Evolutionary conservation across 352 stramenopile genomes (phyloP).

Genomic region (Pythium phragmitis): DNA sequence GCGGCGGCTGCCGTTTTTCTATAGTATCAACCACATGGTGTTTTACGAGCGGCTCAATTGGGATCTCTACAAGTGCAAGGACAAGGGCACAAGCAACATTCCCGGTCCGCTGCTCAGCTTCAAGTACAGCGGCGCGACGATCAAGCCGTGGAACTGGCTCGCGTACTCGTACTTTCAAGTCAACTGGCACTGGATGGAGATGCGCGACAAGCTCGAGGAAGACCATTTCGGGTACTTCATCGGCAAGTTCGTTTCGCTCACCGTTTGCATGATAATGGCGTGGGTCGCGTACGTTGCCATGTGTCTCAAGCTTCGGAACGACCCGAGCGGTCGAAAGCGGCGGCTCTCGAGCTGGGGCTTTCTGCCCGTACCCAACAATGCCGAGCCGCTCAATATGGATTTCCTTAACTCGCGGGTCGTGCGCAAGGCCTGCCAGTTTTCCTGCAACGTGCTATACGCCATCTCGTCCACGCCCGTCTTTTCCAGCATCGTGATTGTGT

Average conservation of each 20-base stretch:
- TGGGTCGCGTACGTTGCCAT: slow-evolving; percentile 71
- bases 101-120: slow-evolving; percentile 71
- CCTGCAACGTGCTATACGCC: slow-evolving; percentile 68
- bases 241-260: slow-evolving; percentile 50
- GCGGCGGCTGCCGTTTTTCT: slow-evolving; percentile 77
- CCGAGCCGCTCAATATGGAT: slow-evolving; percentile 54
- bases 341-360: slow-evolving; percentile 57
- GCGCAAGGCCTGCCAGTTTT: slow-evolving; percentile 70
- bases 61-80: slow-evolving; percentile 85
- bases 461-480: slow-evolving; percentile 65
- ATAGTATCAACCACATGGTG: slow-evolving; percentile 88
- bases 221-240: slow-evolving; percentile 67
- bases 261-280: slow-evolving; percentile 58
- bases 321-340: slow-evolving; percentile 57
- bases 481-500: slow-evolving; percentile 56
- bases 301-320: slow-evolving; percentile 64
- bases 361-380: slow-evolving; percentile 51
- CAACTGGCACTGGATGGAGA: slow-evolving; percentile 78
- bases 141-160: slow-evolving; percentile 84
- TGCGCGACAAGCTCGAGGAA: slow-evolving; percentile 56
- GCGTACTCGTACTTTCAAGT: slow-evolving; percentile 82
- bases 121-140: slow-evolving; percentile 73
- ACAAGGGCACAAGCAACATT: slow-evolving; percentile 49
- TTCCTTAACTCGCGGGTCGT: slow-evolving; percentile 74
- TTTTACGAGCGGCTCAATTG: slow-evolving; percentile 88